A percentile compares a stretch with the other conserved stretches of the same genome.
phyloP scores from a whole-genome alignment of 2,329 filamentous ascomycete genomes.

The Fusarium devonianum region DNA sequence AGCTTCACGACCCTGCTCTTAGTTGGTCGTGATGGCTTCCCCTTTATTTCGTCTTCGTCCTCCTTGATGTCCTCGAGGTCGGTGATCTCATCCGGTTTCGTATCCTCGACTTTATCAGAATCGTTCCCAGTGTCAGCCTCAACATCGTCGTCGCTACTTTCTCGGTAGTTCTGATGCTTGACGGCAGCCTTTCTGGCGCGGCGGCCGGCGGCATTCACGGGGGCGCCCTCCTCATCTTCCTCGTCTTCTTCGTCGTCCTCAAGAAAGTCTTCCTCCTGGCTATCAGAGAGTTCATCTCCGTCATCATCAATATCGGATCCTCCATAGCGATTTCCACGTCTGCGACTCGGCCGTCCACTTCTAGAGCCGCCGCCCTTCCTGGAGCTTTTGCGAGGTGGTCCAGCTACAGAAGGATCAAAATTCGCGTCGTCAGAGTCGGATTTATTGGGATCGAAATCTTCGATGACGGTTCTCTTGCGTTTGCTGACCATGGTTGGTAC shows the following conservation, averaged over 20 bases:
- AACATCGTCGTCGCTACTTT: conserved; percentile 54
- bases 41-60: conserved; percentile 38
- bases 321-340: conserved; percentile 55
- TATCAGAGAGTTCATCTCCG: conserved; percentile 64
- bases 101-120: conserved; percentile 40
- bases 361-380: conserved; percentile 54
- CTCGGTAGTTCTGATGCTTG: conserved; percentile 56
- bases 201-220: conserved; percentile 57
- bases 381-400: conserved; percentile 49
- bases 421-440: conserved; percentile 72
- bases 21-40: conserved; percentile 36
- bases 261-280: conserved; percentile 58
- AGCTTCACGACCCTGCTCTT: conserved; percentile 55
- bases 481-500: conserved; percentile 51
- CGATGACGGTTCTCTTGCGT: conserved; percentile 62
- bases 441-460: conserved; percentile 70
- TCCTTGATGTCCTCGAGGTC: conserved; percentile 41
- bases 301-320: conserved; percentile 68
- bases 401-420: conserved; percentile 63
- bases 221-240: conserved; percentile 51
- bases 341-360: conserved; percentile 45
- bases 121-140: conserved; percentile 41
- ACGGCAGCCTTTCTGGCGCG: conserved; percentile 57
- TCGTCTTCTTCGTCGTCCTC: conserved; percentile 56
- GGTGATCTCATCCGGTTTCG: conserved; percentile 25